phyloP scores from a whole-genome alignment of 164 flowering plant species.

The Echeveria elegans region DNA sequence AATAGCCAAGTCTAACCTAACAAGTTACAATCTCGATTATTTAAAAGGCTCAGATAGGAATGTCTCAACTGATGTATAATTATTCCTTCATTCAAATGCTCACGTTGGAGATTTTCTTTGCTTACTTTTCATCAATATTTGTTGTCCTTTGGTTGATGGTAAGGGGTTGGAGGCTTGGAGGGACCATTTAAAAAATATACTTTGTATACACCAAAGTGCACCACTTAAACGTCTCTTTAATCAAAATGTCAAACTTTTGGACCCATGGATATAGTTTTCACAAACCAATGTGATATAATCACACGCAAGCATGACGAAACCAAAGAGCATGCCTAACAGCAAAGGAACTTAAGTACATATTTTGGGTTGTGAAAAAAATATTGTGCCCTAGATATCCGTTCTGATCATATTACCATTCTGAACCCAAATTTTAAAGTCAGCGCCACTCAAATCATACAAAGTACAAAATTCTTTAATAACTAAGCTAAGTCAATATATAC shows the following conservation, averaged over 20 bases:
- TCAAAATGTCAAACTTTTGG: constrained; percentile 13
- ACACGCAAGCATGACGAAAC: constrained; percentile 63
- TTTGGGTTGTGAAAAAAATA: constrained; percentile 3
- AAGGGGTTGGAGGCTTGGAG: constrained; percentile 8
- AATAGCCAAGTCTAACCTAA: not conserved
- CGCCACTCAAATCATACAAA: not conserved
- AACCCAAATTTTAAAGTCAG: not conserved
- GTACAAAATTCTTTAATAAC: not conserved
- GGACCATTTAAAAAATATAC: not conserved
- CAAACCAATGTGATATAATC: constrained; percentile 18
- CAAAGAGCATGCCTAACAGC: constrained; percentile 27
- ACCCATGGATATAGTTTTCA: not conserved
- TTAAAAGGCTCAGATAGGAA: constrained; percentile 25
- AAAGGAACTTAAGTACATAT: constrained; percentile 20
- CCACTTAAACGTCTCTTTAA: constrained; percentile 27
- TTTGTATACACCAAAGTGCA: constrained; percentile 27
- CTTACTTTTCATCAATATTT: not conserved
- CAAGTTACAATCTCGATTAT: constrained; percentile 9
- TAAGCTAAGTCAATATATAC: not conserved
- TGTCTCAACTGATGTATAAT: constrained; percentile 36
- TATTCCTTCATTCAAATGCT: constrained; percentile 50
- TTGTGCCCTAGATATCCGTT: not conserved
- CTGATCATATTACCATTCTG: not conserved
- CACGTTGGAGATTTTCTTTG: constrained; percentile 20
- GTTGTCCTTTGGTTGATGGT: constrained; percentile 16